These are phyloP conservation scores for Lojkania enalia DNA, from an alignment of 2,329 filamentous ascomycete species.

Conservation along the genomic window DNA sequence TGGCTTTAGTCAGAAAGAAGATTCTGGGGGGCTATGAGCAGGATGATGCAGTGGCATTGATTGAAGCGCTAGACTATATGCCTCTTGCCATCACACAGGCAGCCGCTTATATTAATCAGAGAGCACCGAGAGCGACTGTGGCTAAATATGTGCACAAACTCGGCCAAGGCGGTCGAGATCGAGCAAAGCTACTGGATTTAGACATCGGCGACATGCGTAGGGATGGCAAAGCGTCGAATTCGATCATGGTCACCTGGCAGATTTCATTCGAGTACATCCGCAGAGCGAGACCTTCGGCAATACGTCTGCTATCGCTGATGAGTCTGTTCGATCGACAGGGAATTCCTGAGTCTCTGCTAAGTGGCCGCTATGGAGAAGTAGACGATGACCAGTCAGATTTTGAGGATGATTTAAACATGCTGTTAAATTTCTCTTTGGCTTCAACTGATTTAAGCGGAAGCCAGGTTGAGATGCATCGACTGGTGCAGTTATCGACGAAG, in stretches of 20 bases:
- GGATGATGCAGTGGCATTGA: constrained; percentile 2
- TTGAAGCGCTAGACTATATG: constrained; percentile 16
- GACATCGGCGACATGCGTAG: constrained; percentile 22
- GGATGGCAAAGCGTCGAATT: constrained; percentile 36
- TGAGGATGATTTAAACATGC: constrained; percentile 20
- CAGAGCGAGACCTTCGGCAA: constrained; percentile 28
- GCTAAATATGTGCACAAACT: constrained; percentile 46
- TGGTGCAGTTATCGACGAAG: constrained; percentile 23
- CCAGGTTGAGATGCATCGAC: constrained; percentile 23
- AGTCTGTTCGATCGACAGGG: constrained; percentile 50
- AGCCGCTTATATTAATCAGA: constrained; percentile 30
- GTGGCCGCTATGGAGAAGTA: constrained; percentile 12
- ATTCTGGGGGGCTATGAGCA: neutral
- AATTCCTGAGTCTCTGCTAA: constrained; percentile 39
- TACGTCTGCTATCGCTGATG: constrained; percentile 51
- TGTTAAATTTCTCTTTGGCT: constrained; percentile 20
- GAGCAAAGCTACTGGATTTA: constrained; percentile 16
- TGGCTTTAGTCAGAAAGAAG: constrained; percentile 14
- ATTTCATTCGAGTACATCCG: constrained; percentile 36
- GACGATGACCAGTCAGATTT: constrained; percentile 12
- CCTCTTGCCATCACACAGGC: constrained; percentile 41
- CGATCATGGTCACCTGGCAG: constrained; percentile 42
- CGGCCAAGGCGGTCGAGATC: constrained; percentile 32
- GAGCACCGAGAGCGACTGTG: constrained; percentile 8
- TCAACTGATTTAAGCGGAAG: constrained; percentile 7